Conservation (phyloP, 2,329 filamentous ascomycete genomes). For the Pezicula radicicola region DNA sequence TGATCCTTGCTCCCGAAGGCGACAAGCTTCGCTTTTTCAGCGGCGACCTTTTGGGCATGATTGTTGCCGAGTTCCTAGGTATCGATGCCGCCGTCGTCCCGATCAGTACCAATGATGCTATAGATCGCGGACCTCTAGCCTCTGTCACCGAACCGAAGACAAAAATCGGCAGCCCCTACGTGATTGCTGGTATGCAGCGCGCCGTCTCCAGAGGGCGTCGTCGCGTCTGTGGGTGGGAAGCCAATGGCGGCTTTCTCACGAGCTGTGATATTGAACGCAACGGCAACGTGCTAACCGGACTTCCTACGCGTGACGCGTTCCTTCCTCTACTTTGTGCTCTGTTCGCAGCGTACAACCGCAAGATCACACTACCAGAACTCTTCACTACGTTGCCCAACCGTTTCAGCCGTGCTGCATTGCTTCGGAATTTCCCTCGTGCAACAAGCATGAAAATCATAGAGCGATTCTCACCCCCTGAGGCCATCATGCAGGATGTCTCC, state of each 20-base stretch:
- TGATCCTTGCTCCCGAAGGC: slow-evolving; percentile 26
- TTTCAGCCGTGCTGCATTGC: slow-evolving; percentile 27
- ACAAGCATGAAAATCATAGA: slow-evolving; percentile 28
- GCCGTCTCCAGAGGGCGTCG: slow-evolving; percentile 23
- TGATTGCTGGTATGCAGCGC: slow-evolving; percentile 31
- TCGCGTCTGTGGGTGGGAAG: slow-evolving; percentile 31
- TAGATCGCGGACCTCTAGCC: slow-evolving; percentile 27
- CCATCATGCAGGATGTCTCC: slow-evolving; percentile 17
- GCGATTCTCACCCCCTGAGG: slow-evolving; percentile 24
- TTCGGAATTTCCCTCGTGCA: slow-evolving; percentile 29
- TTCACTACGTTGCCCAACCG: slow-evolving; percentile 27
- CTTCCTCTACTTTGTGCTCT: slow-evolving; percentile 28
- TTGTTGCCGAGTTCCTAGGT: slow-evolving; percentile 28
- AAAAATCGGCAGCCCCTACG: slow-evolving; percentile 31
- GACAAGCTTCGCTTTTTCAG: slow-evolving; percentile 29
- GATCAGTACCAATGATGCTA: slow-evolving; percentile 31
- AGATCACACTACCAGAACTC: slow-evolving; percentile 23
- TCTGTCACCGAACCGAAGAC: slow-evolving; percentile 27
- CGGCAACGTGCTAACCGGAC: slow-evolving; percentile 24
- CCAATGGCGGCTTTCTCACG: slow-evolving; percentile 31
- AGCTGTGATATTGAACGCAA: slow-evolving; percentile 27
- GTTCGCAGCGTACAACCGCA: slow-evolving; percentile 24
- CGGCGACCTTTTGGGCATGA: slow-evolving; percentile 30
- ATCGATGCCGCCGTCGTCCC: slow-evolving; percentile 29
- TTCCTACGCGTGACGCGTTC: slow-evolving; percentile 30